A percentile compares a stretch with the other conserved stretches of the same genome.
Evolutionary conservation across 1,284 basidiomycete species (phyloP).

Genomic region (Acaromyces ingoldii): DNA sequence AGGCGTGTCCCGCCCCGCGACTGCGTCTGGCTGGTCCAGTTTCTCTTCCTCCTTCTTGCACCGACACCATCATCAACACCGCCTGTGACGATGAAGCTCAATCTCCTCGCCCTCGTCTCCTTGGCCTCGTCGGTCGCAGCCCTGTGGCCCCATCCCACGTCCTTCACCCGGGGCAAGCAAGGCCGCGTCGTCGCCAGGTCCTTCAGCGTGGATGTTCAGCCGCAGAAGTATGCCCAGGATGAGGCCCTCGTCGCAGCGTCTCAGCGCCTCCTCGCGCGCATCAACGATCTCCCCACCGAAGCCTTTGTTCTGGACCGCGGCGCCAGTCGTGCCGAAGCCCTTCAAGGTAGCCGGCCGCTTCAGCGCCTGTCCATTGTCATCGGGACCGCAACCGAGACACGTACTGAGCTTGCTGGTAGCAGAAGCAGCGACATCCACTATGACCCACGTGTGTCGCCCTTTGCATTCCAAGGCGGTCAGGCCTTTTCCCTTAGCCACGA

Average conservation of each 20-base stretch:
- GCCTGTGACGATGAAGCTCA: too few species aligned
- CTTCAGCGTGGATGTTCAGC: background rate
- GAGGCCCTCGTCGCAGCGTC: background rate
- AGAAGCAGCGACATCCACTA: background rate
- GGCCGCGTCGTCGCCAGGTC: background rate
- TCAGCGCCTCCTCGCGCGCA: background rate
- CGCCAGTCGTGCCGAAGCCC: background rate
- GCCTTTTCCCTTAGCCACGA: slow-evolving; percentile 56
- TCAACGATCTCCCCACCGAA: background rate
- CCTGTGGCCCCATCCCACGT: background rate
- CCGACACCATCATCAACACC: too few species aligned
- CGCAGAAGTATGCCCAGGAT: background rate
- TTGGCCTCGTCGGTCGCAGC: background rate
- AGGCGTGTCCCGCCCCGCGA: too few species aligned
- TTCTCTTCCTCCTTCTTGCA: too few species aligned
- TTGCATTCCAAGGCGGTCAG: background rate
- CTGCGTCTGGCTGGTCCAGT: too few species aligned
- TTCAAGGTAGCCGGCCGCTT: background rate
- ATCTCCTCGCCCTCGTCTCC: too few species aligned
- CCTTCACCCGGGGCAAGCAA: background rate
- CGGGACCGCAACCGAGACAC: background rate
- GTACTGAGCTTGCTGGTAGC: background rate
- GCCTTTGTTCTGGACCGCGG: background rate
- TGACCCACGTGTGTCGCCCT: too few species aligned
- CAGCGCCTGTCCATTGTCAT: too few species aligned